phyloP scores from a whole-genome alignment of 2,329 filamentous ascomycete species.

The Talaromyces sp. region DNA sequence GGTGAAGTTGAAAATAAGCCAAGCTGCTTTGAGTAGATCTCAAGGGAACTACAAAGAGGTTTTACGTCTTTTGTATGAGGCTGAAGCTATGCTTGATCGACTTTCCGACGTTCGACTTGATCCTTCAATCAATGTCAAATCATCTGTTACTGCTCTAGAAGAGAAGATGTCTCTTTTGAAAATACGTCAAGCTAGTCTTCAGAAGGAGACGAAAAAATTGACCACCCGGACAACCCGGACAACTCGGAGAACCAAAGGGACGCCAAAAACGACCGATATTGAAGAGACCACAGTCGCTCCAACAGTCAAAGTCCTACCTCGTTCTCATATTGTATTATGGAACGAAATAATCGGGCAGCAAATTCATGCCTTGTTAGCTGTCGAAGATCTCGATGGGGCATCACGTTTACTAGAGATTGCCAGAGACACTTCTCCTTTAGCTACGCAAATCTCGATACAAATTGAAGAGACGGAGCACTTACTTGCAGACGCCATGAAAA shows the following conservation, averaged over 20 bases:
- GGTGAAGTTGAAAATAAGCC: slow-evolving; percentile 47
- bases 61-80: slow-evolving; percentile 47
- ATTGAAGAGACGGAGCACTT: slow-evolving; percentile 38
- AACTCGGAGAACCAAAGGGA: slow-evolving; percentile 31
- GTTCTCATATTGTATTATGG: slow-evolving; percentile 43
- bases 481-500: slow-evolving; percentile 38
- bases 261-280: slow-evolving; percentile 24
- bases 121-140: slow-evolving; percentile 26
- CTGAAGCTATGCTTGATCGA: slow-evolving; percentile 45
- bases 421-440: slow-evolving; percentile 39
- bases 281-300: slow-evolving; percentile 19
- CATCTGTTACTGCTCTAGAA: slow-evolving; percentile 35
- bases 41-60: slow-evolving; percentile 49
- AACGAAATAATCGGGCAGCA: slow-evolving; percentile 52
- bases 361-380: slow-evolving; percentile 46
- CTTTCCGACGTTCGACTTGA: slow-evolving; percentile 36
- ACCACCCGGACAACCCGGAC: slow-evolving; percentile 31
- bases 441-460: slow-evolving; percentile 59
- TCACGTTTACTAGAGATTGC: slow-evolving; percentile 49
- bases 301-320: slow-evolving; percentile 33
- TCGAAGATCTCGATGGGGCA: slow-evolving; percentile 57
- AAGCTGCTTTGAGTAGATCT: slow-evolving; percentile 47
- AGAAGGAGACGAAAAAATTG: slow-evolving; percentile 14
- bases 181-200: slow-evolving; percentile 25
- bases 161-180: slow-evolving; percentile 43